phyloP scores from a whole-genome alignment of 75 land plant species.

The Cryptomeria japonica region DNA sequence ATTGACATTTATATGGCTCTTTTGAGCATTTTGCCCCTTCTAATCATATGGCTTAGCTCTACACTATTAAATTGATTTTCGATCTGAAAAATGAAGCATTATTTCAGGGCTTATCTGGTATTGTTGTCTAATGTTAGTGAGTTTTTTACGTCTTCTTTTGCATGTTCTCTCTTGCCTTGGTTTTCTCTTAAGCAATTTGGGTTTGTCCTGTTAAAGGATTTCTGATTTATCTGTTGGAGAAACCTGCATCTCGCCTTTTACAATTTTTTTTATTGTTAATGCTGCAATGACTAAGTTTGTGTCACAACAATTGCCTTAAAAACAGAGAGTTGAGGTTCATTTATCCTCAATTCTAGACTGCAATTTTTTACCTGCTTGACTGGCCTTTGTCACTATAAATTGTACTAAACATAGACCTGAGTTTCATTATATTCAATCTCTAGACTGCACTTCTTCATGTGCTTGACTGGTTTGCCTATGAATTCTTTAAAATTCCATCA shows the following conservation, averaged over 20 bases:
- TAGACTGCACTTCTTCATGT: not conserved
- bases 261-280: not conserved
- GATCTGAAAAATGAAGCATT: not conserved
- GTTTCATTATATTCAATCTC: not conserved
- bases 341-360: not conserved
- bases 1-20: not conserved
- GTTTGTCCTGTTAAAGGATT: not conserved
- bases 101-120: not conserved
- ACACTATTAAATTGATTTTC: not conserved
- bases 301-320: not conserved
- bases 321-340: not conserved
- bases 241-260: not conserved
- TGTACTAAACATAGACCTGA: not conserved
- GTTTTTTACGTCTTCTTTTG: not conserved
- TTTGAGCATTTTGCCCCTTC: not conserved
- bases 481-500: not conserved
- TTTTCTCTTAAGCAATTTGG: not conserved
- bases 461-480: not conserved
- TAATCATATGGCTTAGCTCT: not conserved
- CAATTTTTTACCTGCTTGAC: not conserved
- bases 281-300: not conserved
- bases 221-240: not conserved
- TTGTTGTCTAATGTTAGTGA: not conserved
- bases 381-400: not conserved
- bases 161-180: not conserved